Conservation (phyloP, 805 yeast genomes). For the Yamadazyma takamatsuzukensis region DNA sequence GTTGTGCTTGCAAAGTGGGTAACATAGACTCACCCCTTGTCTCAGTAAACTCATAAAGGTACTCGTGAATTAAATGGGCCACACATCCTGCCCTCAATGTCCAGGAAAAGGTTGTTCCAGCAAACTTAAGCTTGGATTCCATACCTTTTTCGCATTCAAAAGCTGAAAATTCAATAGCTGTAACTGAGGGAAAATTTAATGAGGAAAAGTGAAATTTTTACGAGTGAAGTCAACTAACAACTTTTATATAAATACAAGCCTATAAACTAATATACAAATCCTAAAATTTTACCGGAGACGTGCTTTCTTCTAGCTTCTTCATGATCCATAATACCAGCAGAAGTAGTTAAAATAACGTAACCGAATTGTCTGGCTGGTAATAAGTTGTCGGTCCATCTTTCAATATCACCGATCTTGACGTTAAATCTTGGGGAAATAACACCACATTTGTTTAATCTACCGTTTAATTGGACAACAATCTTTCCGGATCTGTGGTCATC, state of each 20-base stretch:
- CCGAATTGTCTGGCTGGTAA: slow-evolving; percentile 99
- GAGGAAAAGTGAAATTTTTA: too few relatives aligned
- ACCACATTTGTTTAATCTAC: slow-evolving; percentile 98
- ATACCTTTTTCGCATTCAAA: too few relatives aligned
- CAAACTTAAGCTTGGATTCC: slow-evolving; percentile 18
- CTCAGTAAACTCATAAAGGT: slow-evolving; percentile 70
- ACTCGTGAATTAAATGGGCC: slow-evolving; percentile 62
- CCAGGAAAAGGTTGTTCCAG: slow-evolving; percentile 41
- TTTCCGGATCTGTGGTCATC: slow-evolving; percentile 99
- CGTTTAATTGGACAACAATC: slow-evolving; percentile 94
- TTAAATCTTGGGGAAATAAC: slow-evolving; percentile 98
- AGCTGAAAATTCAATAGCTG: slow-evolving; percentile 1
- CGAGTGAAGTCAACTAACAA: too few relatives aligned
- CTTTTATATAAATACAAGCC: too few relatives aligned
- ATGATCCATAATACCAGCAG: slow-evolving; percentile 99
- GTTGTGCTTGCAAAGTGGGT: slow-evolving; percentile 72
- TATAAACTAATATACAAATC: slow-evolving; percentile 81
- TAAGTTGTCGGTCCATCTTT: slow-evolving; percentile 97
- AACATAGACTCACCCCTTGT: slow-evolving; percentile 95
- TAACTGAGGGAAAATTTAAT: neutral
- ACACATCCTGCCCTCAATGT: slow-evolving; percentile 59
- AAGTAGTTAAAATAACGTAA: slow-evolving; percentile 94
- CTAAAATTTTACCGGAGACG: slow-evolving; percentile 97
- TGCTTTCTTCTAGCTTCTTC: slow-evolving; percentile 99
- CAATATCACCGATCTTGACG: slow-evolving; percentile 91